Percentiles rank a stretch among this genome's conserved stretches.
These are phyloP conservation scores for Thermomucor indicae-seudaticae DNA, from an alignment of 371 early-diverging fungal genomes.

Conservation along the genomic window DNA sequence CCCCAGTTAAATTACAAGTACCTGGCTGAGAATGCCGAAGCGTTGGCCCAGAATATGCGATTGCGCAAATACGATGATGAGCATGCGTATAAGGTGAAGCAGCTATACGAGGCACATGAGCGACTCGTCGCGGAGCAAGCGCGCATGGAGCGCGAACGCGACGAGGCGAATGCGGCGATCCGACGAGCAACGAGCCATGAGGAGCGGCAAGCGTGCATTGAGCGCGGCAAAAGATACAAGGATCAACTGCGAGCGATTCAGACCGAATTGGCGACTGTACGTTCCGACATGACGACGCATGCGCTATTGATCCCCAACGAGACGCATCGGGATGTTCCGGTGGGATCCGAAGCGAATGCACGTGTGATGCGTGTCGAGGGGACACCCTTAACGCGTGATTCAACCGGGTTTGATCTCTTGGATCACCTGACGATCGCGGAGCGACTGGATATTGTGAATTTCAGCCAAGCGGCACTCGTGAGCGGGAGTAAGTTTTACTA, in stretches of 20 bases:
- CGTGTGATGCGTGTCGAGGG: conserved; percentile 47
- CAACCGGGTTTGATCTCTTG: conserved; percentile 22
- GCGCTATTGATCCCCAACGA: conserved; percentile 70
- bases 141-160: conserved; percentile 41
- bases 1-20: conserved; percentile 60
- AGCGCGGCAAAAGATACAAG: conserved; percentile 21
- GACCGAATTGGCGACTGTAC: conserved; percentile 26
- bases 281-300: conserved; percentile 45
- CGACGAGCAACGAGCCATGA: conserved; percentile 9
- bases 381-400: not conserved
- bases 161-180: conserved; percentile 34
- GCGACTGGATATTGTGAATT: conserved; percentile 71
- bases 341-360: conserved; percentile 66
- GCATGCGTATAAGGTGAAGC: conserved; percentile 32
- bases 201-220: conserved; percentile 10
- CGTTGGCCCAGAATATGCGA: conserved; percentile 47
- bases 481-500: conserved; percentile 88
- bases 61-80: conserved; percentile 51
- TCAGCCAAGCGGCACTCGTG: conserved; percentile 81
- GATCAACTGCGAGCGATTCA: conserved; percentile 44
- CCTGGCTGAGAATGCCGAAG: conserved; percentile 50
- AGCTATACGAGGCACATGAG: conserved; percentile 45
- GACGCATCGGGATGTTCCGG: conserved; percentile 61
- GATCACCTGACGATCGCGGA: conserved; percentile 72
- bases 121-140: conserved; percentile 25